Evolutionary conservation across 1,284 basidiomycete genomes (phyloP), one percentile per base, ranked within the genome.

Genomic region (Bjerkandera adusta): DNA sequence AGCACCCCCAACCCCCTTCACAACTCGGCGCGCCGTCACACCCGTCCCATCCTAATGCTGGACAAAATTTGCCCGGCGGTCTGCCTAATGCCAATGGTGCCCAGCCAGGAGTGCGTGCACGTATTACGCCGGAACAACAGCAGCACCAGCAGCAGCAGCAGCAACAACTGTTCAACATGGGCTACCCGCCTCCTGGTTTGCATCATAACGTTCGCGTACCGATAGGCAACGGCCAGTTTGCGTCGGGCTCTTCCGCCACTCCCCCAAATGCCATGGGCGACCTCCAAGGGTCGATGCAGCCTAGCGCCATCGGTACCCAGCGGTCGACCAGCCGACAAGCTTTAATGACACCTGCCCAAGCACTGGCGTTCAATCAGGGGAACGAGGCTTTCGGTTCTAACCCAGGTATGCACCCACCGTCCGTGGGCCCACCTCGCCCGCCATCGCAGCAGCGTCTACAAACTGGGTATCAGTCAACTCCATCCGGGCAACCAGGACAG

Each of bases 291-390:
- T 24, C 41, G 26, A 47, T 51, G 48, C 20, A 16, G n/a, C 27
- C 20, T 25, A 21, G 45, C 34, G 13, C 46, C 40, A 48, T 56
- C 47, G 52, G 54, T 21, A 50, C 58, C 3, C 49, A 60, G 16
- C 55, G 51, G 2, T 62, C 69, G 16, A 56, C 66, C 3, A 70
- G 61, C 41, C 72, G 73, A 20, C 32, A 67, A 6, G 57, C 63
- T 10, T 77, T 81, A 48, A 71, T 72, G 16, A 83, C 82, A 2
- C 80, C 83, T 6, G 78, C 81, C 5, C 82, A 85, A 56, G 73
- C 76, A 41, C 70, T 75, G 48, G 72, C 75, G 41, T 66, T 72
- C 45, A 77, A 81, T 71, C 72, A 70, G 40, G 59, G 61, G 25
- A 64, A 65, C 33, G 54, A 53, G 16, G 53, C 51, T 36, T 70